Percentiles rank a stretch among this genome's conserved stretches.
These are phyloP conservation scores for Aphanomyces astaci DNA, from an alignment of 352 stramenopile species.

Conservation along the genomic window DNA sequence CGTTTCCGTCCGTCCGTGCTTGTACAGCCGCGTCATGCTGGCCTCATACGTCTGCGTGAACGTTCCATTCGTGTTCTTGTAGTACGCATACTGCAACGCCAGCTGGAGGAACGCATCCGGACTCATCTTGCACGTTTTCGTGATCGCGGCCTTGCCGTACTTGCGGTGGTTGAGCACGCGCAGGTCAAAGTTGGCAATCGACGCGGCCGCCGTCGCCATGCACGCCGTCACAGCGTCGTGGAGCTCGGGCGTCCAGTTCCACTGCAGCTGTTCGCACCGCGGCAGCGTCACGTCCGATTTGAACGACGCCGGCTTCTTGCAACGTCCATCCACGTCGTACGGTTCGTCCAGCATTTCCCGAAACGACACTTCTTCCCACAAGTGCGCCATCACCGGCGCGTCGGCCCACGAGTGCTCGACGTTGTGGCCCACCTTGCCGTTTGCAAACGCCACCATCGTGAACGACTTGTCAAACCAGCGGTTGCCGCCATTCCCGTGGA, in stretches of 20 bases:
- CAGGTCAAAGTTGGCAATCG: conserved; percentile 85
- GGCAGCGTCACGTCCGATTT: conserved; percentile 42
- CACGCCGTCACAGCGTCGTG: conserved; percentile 47
- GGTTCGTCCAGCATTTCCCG: conserved; percentile 34
- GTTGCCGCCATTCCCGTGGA: conserved; percentile 86
- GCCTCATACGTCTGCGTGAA: conserved; percentile 97
- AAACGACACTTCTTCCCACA: conserved; percentile 70
- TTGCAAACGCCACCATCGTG: conserved; percentile 92
- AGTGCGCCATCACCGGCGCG: conserved; percentile 78
- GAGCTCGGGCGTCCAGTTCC: conserved; percentile 52
- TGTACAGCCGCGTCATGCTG: conserved; percentile 93
- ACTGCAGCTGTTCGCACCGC: conserved; percentile 43
- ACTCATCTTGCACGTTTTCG: conserved; percentile 89
- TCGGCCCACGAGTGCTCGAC: conserved; percentile 93
- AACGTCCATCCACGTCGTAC: background rate
- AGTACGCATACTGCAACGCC: conserved; percentile 94
- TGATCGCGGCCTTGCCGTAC: conserved; percentile 84
- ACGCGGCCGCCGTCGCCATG: conserved; percentile 40
- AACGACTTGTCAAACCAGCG: conserved; percentile 98
- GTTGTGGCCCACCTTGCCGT: conserved; percentile 90
- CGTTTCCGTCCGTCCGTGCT: conserved; percentile 92
- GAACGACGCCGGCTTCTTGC: background rate
- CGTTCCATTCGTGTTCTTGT: conserved; percentile 82
- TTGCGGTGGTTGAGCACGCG: conserved; percentile 81
- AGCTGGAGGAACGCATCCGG: conserved; percentile 96